Conservation (phyloP, 2,329 filamentous ascomycete species). For the Talaromyces pinophilus region DNA sequence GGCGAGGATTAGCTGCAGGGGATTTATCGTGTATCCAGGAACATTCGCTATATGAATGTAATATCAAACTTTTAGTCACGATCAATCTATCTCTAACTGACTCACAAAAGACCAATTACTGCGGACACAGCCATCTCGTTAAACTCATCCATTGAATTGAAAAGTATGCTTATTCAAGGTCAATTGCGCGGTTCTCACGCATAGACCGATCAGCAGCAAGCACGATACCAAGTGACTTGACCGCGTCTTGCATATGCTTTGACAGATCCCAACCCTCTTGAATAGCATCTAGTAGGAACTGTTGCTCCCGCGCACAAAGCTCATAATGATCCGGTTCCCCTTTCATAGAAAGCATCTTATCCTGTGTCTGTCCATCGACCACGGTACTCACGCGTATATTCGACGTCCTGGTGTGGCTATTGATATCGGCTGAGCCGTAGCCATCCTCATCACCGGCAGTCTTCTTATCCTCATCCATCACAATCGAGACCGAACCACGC, state of each 20-base stretch:
- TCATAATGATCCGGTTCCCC: constrained; percentile 26
- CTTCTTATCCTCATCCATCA: constrained; percentile 24
- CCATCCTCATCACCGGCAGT: neutral
- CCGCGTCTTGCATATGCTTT: constrained; percentile 26
- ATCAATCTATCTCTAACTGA: too few relatives aligned
- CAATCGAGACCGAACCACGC: constrained; percentile 27
- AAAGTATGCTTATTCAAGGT: constrained; percentile 17
- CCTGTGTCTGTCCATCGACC: constrained; percentile 19
- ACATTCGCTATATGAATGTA: neutral
- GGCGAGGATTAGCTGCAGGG: neutral
- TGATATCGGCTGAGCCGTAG: constrained; percentile 23
- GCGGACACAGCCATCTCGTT: too few relatives aligned
- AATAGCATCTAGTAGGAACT: constrained; percentile 26
- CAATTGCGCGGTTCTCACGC: constrained; percentile 25
- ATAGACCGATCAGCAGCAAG: constrained; percentile 27
- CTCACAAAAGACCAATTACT: too few relatives aligned
- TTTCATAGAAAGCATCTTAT: constrained; percentile 25
- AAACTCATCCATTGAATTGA: too few relatives aligned
- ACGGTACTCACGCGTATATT: constrained; percentile 24
- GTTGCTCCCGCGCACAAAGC: constrained; percentile 27
- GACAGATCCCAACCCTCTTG: constrained; percentile 22
- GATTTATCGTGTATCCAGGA: neutral
- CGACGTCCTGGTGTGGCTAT: constrained; percentile 26
- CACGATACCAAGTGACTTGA: constrained; percentile 25
- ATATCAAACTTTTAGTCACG: neutral